phyloP scores from a whole-genome alignment of 2,329 filamentous ascomycete species.

The Cladosporium sp. region DNA sequence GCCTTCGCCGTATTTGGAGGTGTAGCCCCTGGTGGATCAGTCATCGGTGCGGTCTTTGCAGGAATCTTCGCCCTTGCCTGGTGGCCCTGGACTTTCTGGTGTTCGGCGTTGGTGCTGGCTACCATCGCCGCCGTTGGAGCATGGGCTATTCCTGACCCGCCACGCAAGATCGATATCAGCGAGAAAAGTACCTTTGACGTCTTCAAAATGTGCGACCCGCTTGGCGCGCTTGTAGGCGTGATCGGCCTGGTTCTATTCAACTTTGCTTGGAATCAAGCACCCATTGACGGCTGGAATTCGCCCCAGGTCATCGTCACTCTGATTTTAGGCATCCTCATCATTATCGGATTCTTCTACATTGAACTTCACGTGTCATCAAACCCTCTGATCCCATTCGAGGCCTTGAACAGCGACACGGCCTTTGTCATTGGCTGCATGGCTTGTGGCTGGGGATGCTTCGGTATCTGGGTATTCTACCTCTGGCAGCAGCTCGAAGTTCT shows the following conservation, averaged over 20 bases:
- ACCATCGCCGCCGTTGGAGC: conserved; percentile 19
- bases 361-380: conserved; percentile 19
- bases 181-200: conserved; percentile 16
- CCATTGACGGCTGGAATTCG: conserved; percentile 26
- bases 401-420: conserved; percentile 22
- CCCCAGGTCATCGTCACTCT: conserved; percentile 26
- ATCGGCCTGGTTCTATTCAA: conserved; percentile 28
- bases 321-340: conserved; percentile 23
- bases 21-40: conserved; percentile 31
- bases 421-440: conserved; percentile 21
- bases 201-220: conserved; percentile 13
- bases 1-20: conserved; percentile 34
- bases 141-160: conserved; percentile 11
- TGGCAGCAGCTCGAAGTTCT: conserved; percentile 30
- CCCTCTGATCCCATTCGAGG: conserved; percentile 23
- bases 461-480: conserved; percentile 30
- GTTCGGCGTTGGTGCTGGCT: conserved; percentile 18
- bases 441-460: conserved; percentile 28
- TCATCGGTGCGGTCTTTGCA: conserved; percentile 30
- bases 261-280: conserved; percentile 29
- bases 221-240: conserved; percentile 25
- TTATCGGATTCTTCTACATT: conserved; percentile 25
- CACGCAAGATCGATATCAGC: conserved; percentile 4
- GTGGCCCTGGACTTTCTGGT: conserved; percentile 32
- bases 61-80: conserved; percentile 31